phyloP scores from a whole-genome alignment of 495 filamentous ascomycete genomes.

The Usnea hakonensis region DNA sequence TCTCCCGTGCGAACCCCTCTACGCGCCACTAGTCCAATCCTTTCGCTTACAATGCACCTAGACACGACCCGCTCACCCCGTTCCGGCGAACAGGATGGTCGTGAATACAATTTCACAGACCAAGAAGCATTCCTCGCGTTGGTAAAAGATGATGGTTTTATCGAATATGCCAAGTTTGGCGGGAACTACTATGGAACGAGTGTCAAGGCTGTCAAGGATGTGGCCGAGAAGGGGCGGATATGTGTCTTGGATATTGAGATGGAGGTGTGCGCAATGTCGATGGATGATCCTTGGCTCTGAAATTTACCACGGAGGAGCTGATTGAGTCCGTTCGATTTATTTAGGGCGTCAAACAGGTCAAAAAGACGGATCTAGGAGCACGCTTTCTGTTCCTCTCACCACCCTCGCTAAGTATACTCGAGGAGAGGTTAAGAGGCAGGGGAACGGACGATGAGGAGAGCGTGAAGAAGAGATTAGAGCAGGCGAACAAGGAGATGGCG shows the following conservation, averaged over 20 bases:
- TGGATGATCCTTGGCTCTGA: not conserved
- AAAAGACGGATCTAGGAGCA: slow-evolving; percentile 62
- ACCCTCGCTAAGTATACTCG: slow-evolving; percentile 65
- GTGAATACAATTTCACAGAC: slow-evolving; percentile 74
- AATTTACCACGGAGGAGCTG: not conserved
- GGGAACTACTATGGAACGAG: slow-evolving; percentile 84
- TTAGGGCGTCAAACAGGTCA: slow-evolving; percentile 90
- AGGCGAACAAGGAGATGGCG: slow-evolving; percentile 76
- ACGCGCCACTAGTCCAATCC: not conserved
- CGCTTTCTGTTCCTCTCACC: slow-evolving; percentile 83
- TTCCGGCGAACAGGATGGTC: slow-evolving; percentile 63
- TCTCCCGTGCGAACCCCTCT: slow-evolving; percentile 47
- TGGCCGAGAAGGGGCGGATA: slow-evolving; percentile 49
- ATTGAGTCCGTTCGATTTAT: not conserved
- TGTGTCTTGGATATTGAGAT: slow-evolving; percentile 76
- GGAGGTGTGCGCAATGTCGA: slow-evolving; percentile 47
- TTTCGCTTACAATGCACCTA: slow-evolving; percentile 1
- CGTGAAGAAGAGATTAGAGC: slow-evolving; percentile 63
- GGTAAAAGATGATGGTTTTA: slow-evolving; percentile 63
- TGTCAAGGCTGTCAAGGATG: slow-evolving; percentile 64
- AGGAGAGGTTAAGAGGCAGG: slow-evolving; percentile 68
- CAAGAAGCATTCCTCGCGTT: slow-evolving; percentile 62
- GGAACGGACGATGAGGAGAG: slow-evolving; percentile 77
- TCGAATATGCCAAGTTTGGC: slow-evolving; percentile 85
- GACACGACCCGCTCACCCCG: slow-evolving; percentile 45